Evolutionary conservation across 495 filamentous ascomycete genomes (phyloP).

Genomic region (Podospora sp.): DNA sequence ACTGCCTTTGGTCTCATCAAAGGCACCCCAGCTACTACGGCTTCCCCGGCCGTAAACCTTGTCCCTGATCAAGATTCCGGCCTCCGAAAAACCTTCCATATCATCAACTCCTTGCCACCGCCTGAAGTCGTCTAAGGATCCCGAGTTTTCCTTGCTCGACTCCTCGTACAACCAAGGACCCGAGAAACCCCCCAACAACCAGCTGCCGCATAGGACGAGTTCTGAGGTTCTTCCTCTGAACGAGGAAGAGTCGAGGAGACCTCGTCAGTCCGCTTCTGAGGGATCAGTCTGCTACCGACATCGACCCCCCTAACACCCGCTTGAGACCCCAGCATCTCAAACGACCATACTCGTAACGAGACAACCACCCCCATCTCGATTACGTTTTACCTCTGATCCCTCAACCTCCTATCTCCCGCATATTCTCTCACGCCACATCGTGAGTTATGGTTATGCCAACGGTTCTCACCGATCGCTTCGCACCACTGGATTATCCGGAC

Average conservation of each 20-base stretch:
- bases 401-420: conserved; percentile 11
- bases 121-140: conserved; percentile 53
- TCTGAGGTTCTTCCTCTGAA: conserved; percentile 94
- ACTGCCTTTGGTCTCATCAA: conserved; percentile 72
- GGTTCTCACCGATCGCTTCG: conserved; percentile 48
- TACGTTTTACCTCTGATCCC: conserved; percentile 6
- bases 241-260: conserved; percentile 92
- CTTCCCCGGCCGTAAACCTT: conserved; percentile 63
- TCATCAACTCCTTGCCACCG: conserved; percentile 60
- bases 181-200: conserved; percentile 60
- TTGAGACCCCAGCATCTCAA: conserved; percentile 22
- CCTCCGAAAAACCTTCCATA: conserved; percentile 64
- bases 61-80: conserved; percentile 81
- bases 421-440: conserved; percentile 29
- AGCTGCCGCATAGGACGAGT: conserved; percentile 99
- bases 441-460: conserved; percentile 61
- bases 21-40: conserved; percentile 69
- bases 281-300: conserved; percentile 76
- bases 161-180: conserved; percentile 58
- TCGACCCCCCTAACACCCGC: conserved; percentile 80
- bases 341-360: conserved; percentile 3
- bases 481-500: conserved; percentile 41
- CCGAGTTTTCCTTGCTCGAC: conserved; percentile 54
- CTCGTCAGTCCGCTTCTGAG: conserved; percentile 73
- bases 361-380: neutral